A percentile compares a stretch with the other conserved stretches of the same genome.
These are phyloP conservation scores for Kwoniella sp. DNA, from an alignment of 768 basidiomycete species.

Conservation along the genomic window DNA sequence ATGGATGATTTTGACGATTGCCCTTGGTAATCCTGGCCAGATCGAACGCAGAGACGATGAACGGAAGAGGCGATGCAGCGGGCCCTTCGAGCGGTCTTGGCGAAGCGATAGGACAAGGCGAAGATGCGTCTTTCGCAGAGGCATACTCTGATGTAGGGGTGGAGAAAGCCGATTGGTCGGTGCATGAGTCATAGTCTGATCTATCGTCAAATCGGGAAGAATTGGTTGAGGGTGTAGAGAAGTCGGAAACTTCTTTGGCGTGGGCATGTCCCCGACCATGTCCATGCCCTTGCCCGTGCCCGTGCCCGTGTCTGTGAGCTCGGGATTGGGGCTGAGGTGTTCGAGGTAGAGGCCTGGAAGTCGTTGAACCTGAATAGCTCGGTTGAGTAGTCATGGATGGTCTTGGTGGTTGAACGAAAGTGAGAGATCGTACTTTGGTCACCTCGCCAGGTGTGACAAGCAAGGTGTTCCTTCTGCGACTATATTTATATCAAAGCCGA, in stretches of 20 bases:
- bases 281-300: conserved; percentile 1
- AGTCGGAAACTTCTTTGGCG: neutral
- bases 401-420: neutral
- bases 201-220: neutral
- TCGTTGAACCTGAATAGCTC: neutral
- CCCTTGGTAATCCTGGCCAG: too few species aligned
- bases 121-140: neutral
- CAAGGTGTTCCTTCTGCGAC: conserved; percentile 14
- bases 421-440: conserved; percentile 4
- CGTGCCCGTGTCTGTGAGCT: neutral
- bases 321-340: conserved; percentile 9
- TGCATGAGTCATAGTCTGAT: neutral
- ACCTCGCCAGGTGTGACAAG: conserved; percentile 19
- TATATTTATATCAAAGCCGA: neutral
- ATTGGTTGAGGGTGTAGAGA: neutral
- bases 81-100: neutral
- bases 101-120: neutral
- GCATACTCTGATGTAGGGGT: neutral
- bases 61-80: neutral
- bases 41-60: neutral
- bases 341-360: neutral
- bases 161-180: neutral
- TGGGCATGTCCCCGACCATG: neutral
- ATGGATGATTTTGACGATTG: too few species aligned
- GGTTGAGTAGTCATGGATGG: neutral